These are phyloP conservation scores for Naganishia antarctica DNA, from an alignment of 768 basidiomycete genomes.

Conservation along the genomic window DNA sequence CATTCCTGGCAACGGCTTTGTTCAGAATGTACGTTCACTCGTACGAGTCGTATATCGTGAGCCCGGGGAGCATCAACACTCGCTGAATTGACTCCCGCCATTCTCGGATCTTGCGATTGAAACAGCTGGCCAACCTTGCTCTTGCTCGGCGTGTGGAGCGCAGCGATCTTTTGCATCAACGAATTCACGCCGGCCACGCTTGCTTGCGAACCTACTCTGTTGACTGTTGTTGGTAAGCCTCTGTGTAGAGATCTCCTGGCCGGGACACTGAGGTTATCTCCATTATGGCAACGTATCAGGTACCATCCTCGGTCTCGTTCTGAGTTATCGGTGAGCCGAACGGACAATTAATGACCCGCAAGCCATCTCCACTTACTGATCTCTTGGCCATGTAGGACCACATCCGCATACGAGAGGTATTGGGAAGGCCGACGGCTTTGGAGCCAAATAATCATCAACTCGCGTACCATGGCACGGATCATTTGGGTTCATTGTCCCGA, in stretches of 20 bases:
- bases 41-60: no score
- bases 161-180: conserved; percentile 12
- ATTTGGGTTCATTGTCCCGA: conserved; percentile 45
- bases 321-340: conserved; percentile 14
- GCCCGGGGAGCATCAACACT: no score
- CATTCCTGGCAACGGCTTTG: conserved; percentile 15
- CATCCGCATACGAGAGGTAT: conserved; percentile 11
- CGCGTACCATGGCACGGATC: conserved; percentile 40
- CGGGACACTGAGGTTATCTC: no score
- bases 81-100: background rate
- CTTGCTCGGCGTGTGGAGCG: conserved; percentile 5
- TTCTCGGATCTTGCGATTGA: background rate
- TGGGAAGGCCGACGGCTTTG: conserved; percentile 44
- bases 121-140: conserved; percentile 16
- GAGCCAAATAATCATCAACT: conserved; percentile 43
- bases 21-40: conserved; percentile 5
- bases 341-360: no score
- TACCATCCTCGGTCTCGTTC: conserved; percentile 15
- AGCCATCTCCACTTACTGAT: background rate
- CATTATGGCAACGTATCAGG: no score
- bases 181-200: background rate
- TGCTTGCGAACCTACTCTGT: conserved; percentile 14
- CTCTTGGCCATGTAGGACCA: background rate
- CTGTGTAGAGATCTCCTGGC: background rate
- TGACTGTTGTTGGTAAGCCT: conserved; percentile 12